A percentile compares a stretch with the other conserved stretches of the same genome.
Evolutionary conservation across 805 yeast genomes (phyloP).

Genomic region (Ogataea nonfermentans): DNA sequence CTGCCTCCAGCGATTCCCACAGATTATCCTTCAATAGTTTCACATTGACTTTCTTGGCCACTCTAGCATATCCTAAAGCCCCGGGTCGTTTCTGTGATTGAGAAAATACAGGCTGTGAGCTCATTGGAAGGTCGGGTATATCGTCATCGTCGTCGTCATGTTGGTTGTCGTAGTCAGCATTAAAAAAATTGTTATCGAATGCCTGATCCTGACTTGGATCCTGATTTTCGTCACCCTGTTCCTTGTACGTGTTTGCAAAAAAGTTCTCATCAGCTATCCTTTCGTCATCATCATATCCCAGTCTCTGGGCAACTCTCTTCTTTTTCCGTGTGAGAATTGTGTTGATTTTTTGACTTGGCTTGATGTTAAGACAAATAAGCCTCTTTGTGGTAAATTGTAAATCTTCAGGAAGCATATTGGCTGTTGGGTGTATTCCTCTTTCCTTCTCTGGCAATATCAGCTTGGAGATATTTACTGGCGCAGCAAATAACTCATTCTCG

Average conservation of each 20-base stretch:
- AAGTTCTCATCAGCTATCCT: conserved; percentile 49
- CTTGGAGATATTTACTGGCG: conserved; percentile 23
- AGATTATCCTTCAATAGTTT: conserved; percentile 45
- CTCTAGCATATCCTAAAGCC: conserved; percentile 42
- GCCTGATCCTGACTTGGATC: conserved; percentile 14
- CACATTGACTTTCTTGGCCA: conserved; percentile 49
- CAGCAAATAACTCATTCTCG: conserved; percentile 28
- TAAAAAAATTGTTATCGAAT: conserved; percentile 15
- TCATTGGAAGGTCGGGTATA: conserved; percentile 24
- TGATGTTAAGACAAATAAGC: conserved; percentile 45
- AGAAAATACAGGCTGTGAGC: conserved; percentile 20
- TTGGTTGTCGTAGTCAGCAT: conserved; percentile 37
- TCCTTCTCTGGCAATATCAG: conserved; percentile 27
- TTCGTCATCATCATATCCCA: conserved; percentile 27
- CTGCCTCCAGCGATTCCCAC: conserved; percentile 39
- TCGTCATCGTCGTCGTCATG: conserved; percentile 35
- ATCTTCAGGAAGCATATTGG: conserved; percentile 46
- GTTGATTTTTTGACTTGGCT: conserved; percentile 38
- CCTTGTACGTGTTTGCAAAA: conserved; percentile 48
- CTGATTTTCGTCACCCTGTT: conserved; percentile 24
- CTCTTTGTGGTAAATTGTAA: conserved; percentile 47
- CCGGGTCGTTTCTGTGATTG: conserved; percentile 21
- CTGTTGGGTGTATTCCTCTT: conserved; percentile 23
- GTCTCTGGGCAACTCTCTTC: conserved; percentile 17
- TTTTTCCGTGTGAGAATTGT: conserved; percentile 28